Base-by-base conservation (phyloP, 2,329 filamentous ascomycete species). In the Domatiomyces globalis region DNA sequence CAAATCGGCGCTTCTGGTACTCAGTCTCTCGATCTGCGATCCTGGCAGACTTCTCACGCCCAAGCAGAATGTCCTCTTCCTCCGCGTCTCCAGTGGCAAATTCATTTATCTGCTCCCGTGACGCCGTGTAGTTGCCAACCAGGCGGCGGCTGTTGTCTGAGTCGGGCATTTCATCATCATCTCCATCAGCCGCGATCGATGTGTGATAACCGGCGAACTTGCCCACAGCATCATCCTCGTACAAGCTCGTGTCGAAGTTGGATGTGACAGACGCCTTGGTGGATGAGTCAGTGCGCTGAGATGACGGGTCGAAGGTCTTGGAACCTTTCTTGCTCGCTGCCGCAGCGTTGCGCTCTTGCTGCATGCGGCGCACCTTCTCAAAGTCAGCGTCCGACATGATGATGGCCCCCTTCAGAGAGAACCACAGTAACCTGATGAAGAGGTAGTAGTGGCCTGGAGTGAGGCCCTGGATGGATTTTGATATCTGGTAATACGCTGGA, bases 91-190 rank as follows among this genome's bases (percentile, higher is more conserved):
- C 89, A 50, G 80, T 81, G 20, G 90, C 83, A 69, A 95, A 94
- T 70, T 98, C 92, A 65, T 95, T 87, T 65, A 98, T 89, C 71
- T 95, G 87, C 48, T 85, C 82, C 60, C 80, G 84, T 42, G 88
- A 90, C 22, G 92, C 92, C 36, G 92, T 98, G 70, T 98, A 98
- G 69, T 96, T 92, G 57, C 89, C 90, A 33, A 95, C 84, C 54
- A 98, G 75, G 54, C 87, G 80, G 62, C 84, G 80, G 60, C 85
- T 73, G 45, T 72, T 66, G 66, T 85, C 84, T 51, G 71, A 80
- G 67, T 83, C 85, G 48, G 78, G 78, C 79, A 87, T 87, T 54
- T 85, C 84, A 54, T 87, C 83, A 58, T 89, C 85, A 54, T 87
- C 84, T 64, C 84, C 85, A 61, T 79, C 80, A 51, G 82, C 80